phyloP scores from a whole-genome alignment of 345 rosid genomes.

The Eutrema yunnanense region DNA sequence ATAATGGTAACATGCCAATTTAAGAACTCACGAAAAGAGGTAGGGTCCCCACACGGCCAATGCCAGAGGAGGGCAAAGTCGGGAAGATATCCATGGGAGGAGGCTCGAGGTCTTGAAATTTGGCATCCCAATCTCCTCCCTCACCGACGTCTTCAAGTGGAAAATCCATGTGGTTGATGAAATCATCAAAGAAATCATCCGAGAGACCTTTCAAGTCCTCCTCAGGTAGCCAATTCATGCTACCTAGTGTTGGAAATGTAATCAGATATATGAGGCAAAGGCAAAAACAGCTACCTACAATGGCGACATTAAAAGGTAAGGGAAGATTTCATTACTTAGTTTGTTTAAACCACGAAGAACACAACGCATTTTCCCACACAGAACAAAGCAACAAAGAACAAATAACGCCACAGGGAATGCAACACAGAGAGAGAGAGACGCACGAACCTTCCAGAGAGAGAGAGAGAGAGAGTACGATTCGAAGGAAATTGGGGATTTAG shows the following conservation, averaged over 20 bases:
- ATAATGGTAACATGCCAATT: not conserved
- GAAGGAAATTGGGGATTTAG: slow-evolving; percentile 25
- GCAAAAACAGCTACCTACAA: not conserved
- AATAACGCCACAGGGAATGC: too few species aligned
- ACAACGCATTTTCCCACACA: not conserved
- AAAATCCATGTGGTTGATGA: slow-evolving; percentile 44
- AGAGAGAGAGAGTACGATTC: slow-evolving; percentile 19
- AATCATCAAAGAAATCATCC: slow-evolving; percentile 61
- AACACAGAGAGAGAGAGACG: slow-evolving; percentile 5
- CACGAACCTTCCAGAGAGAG: not conserved
- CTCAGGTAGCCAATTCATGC: slow-evolving; percentile 49
- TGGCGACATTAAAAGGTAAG: not conserved
- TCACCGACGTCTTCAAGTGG: slow-evolving; percentile 52
- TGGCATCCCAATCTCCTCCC: slow-evolving; percentile 59
- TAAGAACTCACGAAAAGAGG: slow-evolving; percentile 39
- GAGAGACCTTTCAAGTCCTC: slow-evolving; percentile 42
- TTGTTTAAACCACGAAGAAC: not conserved
- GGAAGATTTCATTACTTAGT: not conserved
- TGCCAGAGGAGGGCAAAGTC: slow-evolving; percentile 23
- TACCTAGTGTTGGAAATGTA: slow-evolving; percentile 1
- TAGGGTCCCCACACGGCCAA: slow-evolving; percentile 15
- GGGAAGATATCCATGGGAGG: slow-evolving; percentile 51
- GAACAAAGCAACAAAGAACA: not conserved
- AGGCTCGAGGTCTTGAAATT: slow-evolving; percentile 58
- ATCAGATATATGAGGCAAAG: too few species aligned